These are phyloP conservation scores for Lasiodiplodia gonubiensis DNA, from an alignment of 2,329 filamentous ascomycete species.

Conservation along the genomic window DNA sequence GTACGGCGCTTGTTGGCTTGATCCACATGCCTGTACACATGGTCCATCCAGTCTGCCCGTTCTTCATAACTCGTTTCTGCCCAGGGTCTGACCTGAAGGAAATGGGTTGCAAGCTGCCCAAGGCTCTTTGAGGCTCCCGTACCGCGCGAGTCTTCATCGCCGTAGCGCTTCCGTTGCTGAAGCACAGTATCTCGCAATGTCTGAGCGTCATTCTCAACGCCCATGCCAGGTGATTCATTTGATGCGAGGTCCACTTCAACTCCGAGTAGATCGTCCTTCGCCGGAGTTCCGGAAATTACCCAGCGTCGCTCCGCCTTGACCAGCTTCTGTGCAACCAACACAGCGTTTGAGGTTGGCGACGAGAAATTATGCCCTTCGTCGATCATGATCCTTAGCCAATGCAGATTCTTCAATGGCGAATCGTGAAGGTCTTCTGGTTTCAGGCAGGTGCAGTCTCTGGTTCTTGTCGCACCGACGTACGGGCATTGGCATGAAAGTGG, in stretches of 20 bases:
- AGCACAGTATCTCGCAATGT: slow-evolving; percentile 41
- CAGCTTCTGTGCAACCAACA: slow-evolving; percentile 59
- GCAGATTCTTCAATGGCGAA: slow-evolving; percentile 71
- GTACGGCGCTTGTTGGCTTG: slow-evolving; percentile 55
- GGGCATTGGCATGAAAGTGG: slow-evolving; percentile 43
- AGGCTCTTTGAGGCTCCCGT: slow-evolving; percentile 60
- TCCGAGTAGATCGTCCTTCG: slow-evolving; percentile 75
- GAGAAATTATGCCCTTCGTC: slow-evolving; percentile 91
- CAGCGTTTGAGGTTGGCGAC: slow-evolving; percentile 65
- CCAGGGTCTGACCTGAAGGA: slow-evolving; percentile 81
- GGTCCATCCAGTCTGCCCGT: slow-evolving; percentile 73
- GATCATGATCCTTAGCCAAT: slow-evolving; percentile 87
- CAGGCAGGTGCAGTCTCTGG: slow-evolving; percentile 53
- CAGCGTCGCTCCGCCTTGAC: slow-evolving; percentile 72
- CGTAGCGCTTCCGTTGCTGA: slow-evolving; percentile 50
- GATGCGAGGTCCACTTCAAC: slow-evolving; percentile 65
- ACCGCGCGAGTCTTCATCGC: slow-evolving; percentile 45
- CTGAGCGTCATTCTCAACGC: slow-evolving; percentile 32
- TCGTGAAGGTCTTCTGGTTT: slow-evolving; percentile 52
- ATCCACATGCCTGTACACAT: slow-evolving; percentile 63
- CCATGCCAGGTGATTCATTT: slow-evolving; percentile 39
- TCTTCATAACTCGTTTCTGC: slow-evolving; percentile 65
- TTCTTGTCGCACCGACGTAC: slow-evolving; percentile 53
- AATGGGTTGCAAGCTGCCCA: slow-evolving; percentile 69
- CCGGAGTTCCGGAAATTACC: slow-evolving; percentile 91